phyloP scores from a whole-genome alignment of 2,329 filamentous ascomycete species.

The Calonectria pauciramosa region DNA sequence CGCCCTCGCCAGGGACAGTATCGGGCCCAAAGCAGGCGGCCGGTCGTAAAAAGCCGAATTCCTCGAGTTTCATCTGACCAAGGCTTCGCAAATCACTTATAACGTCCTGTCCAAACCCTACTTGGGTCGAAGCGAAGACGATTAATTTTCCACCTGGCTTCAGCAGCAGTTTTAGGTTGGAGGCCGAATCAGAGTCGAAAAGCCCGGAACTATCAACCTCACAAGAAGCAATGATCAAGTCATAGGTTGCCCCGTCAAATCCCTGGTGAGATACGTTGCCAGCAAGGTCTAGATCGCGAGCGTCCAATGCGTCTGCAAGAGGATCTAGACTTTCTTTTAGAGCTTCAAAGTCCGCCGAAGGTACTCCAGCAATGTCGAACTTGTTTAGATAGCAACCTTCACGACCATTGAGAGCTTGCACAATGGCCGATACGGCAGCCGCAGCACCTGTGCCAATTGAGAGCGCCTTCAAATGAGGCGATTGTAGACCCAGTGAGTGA shows the following conservation, averaged over 20 bases:
- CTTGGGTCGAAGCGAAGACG: background rate
- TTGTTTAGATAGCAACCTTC: background rate
- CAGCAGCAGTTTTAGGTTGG: background rate
- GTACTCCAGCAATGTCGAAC: background rate
- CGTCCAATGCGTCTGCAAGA: background rate
- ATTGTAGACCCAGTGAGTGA: background rate
- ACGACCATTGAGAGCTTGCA: background rate
- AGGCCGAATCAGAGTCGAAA: background rate
- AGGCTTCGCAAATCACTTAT: background rate
- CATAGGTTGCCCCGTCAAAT: background rate
- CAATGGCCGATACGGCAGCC: background rate
- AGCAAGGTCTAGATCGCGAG: background rate
- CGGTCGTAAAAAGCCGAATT: background rate
- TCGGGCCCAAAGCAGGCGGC: background rate
- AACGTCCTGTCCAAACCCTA: too few relatives aligned
- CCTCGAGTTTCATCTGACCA: background rate
- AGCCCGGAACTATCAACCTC: accelerated
- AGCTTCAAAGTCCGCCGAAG: background rate
- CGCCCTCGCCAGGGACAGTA: background rate
- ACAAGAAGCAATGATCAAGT: background rate
- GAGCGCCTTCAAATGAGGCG: background rate
- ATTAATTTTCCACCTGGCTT: background rate
- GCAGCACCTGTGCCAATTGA: background rate
- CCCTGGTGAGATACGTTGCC: background rate
- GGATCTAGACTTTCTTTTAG: background rate